Base-by-base conservation (phyloP, 2,329 filamentous ascomycete genomes). In the Magnaporthiopsis poae region DNA sequence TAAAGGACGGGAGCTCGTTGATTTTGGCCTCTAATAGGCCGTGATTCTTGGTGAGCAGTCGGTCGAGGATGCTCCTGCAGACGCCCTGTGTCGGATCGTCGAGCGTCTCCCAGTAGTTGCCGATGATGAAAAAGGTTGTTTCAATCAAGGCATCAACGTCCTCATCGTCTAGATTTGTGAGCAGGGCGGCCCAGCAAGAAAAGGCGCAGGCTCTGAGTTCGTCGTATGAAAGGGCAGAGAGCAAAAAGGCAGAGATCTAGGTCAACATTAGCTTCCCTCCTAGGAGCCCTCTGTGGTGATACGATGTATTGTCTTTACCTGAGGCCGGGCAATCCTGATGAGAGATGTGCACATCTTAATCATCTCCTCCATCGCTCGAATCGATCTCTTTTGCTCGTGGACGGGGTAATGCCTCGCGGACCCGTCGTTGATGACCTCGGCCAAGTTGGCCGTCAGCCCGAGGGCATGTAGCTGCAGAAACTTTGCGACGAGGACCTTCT, bases 211-310 rank as follows among this genome's bases (percentile, higher is more conserved):
- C 84, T 68, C 91, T 87, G n/a, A 99, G 82, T 62, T 89, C 84
- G 61, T 88, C 82, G 64, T 90, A 86, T 21, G 89, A 84, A 68
- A 98, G 84, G 0, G 92, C 92, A 29, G 92, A 92, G 69, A 96
- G 87, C 15, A 99, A 81, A 74, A 91, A 97, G n/a, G 94, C 92
- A 70, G 92, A 92, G 66, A 98, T 94, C 88, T 94, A 72, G 66
- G 56, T 13, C 18, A 27, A 9, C 15, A 46, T 78, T 63, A 78
- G 74, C 60, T 67, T 61, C n/a, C 63, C 21, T 25, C 29, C 13
- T 63, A 3, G 59, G 1, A 59, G 39, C 15, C 2, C 15, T 8
- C 63, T 12, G 1, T 18, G 1, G 1, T 2, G 15, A n/a, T 5
- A 56, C 1, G 8, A 27, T 12, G 65, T 13, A 18, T 29, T n/a